phyloP scores from a whole-genome alignment of 768 basidiomycete species.

The Suillus cothurnatus region DNA sequence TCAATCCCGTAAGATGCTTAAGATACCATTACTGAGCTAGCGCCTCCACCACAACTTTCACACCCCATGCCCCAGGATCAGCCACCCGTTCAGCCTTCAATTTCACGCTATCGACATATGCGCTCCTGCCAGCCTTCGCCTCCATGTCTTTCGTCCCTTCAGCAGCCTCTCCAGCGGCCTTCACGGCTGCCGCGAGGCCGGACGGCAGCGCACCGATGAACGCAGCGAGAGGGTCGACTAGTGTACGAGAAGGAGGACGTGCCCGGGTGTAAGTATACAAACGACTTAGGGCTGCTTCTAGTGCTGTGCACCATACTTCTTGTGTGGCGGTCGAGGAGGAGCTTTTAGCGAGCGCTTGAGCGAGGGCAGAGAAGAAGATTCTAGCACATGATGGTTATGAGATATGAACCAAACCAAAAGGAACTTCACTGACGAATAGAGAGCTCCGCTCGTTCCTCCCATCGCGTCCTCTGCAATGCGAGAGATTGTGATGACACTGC shows the following conservation, averaged over 20 bases:
- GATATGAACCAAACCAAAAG: background rate
- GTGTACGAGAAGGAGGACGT: slow-evolving; percentile 85
- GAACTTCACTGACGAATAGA: slow-evolving; percentile 73
- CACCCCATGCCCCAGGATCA: slow-evolving; percentile 93
- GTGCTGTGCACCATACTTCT: slow-evolving; percentile 62
- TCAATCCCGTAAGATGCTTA: background rate
- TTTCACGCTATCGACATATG: slow-evolving; percentile 76
- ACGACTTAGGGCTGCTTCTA: slow-evolving; percentile 56
- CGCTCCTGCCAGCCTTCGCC: slow-evolving; percentile 87
- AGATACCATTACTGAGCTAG: slow-evolving; percentile 26
- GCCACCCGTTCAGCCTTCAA: slow-evolving; percentile 64
- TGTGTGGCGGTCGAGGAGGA: slow-evolving; percentile 35
- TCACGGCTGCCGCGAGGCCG: slow-evolving; percentile 55
- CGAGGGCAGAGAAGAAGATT: slow-evolving; percentile 89
- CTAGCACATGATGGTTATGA: slow-evolving; percentile 38
- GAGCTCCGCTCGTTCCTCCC: slow-evolving; percentile 90
- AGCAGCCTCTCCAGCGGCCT: slow-evolving; percentile 64
- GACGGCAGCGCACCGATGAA: slow-evolving; percentile 51
- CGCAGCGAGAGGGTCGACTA: slow-evolving; percentile 88
- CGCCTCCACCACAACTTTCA: slow-evolving; percentile 71
- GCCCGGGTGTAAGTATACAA: slow-evolving; percentile 87
- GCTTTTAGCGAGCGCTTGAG: slow-evolving; percentile 62
- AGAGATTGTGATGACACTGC: slow-evolving; percentile 67
- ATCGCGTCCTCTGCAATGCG: slow-evolving; percentile 79
- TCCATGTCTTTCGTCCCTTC: slow-evolving; percentile 73